phyloP scores from a whole-genome alignment of 176 grass and related monocot genomes.

The Hordeum marinum region DNA sequence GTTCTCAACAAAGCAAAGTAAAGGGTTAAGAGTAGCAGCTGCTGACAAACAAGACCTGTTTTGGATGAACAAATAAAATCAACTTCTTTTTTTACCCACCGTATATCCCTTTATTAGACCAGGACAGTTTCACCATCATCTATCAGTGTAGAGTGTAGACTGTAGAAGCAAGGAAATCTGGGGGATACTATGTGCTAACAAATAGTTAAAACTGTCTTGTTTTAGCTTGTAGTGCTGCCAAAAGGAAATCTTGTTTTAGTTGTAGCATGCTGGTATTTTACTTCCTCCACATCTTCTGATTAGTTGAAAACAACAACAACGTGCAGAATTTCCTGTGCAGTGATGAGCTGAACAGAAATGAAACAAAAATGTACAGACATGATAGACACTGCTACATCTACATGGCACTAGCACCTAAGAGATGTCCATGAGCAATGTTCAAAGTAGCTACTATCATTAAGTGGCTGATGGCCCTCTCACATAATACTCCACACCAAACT shows the following conservation, averaged over 20 bases:
- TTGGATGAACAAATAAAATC: not conserved
- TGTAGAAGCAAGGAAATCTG: too few species aligned
- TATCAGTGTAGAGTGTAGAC: too few species aligned
- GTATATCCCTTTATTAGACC: too few species aligned
- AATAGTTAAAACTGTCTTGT: not conserved
- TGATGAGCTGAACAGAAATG: not conserved
- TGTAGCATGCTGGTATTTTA: not conserved
- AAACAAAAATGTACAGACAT: not conserved
- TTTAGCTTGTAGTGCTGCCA: not conserved
- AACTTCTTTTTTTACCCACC: too few species aligned
- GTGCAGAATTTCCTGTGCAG: not conserved
- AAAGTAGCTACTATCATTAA: not conserved
- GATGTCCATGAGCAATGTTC: not conserved
- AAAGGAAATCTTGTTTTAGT: not conserved
- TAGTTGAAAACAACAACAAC: not conserved
- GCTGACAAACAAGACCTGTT: not conserved
- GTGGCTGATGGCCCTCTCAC: not conserved
- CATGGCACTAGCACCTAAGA: not conserved
- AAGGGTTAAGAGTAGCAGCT: not conserved
- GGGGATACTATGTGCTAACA: not conserved
- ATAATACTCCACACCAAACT: not conserved
- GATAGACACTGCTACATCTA: not conserved
- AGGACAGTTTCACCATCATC: too few species aligned
- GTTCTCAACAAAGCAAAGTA: not conserved
- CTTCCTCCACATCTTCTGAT: not conserved